Percentiles rank a stretch among this genome's conserved stretches.
phyloP scores from a whole-genome alignment of 2,329 filamentous ascomycete genomes.

The Knufia petricola region DNA sequence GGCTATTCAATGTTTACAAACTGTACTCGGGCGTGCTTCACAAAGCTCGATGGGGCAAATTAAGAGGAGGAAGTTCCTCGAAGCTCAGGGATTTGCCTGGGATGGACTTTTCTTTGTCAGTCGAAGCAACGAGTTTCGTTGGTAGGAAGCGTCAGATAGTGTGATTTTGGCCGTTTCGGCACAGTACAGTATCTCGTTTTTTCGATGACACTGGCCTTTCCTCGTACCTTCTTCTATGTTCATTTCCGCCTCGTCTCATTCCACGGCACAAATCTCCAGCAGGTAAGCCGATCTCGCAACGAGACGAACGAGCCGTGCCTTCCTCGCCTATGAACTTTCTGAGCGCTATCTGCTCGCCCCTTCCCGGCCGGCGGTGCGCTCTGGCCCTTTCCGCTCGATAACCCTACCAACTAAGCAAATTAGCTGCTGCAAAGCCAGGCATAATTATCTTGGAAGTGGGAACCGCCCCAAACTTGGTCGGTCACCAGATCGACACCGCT shows the following conservation, averaged over 20 bases:
- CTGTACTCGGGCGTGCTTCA: background rate
- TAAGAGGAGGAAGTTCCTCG: background rate
- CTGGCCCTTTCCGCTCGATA: slow-evolving; percentile 2
- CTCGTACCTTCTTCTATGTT: too few species aligned
- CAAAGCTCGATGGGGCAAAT: background rate
- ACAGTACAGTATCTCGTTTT: too few species aligned
- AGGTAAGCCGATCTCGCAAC: background rate
- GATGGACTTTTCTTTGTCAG: background rate
- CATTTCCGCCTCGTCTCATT: too few species aligned
- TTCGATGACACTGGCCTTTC: too few species aligned
- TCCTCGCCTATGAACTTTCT: background rate
- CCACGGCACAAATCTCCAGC: too few species aligned
- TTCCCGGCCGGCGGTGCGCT: slow-evolving; percentile 9
- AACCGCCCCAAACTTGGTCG: too few species aligned
- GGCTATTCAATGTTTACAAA: background rate
- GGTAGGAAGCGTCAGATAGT: slow-evolving; percentile 3
- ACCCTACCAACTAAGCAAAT: too few species aligned
- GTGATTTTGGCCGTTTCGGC: too few species aligned
- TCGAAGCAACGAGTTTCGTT: slow-evolving; percentile 2
- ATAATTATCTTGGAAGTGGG: too few species aligned
- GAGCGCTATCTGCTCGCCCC: background rate
- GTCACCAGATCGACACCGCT: too few species aligned
- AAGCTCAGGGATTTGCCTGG: background rate
- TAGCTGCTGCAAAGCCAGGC: too few species aligned
- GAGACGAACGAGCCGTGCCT: background rate